Evolutionary conservation across 2,329 filamentous ascomycete genomes (phyloP).

Genomic region (Moelleriella libera): DNA sequence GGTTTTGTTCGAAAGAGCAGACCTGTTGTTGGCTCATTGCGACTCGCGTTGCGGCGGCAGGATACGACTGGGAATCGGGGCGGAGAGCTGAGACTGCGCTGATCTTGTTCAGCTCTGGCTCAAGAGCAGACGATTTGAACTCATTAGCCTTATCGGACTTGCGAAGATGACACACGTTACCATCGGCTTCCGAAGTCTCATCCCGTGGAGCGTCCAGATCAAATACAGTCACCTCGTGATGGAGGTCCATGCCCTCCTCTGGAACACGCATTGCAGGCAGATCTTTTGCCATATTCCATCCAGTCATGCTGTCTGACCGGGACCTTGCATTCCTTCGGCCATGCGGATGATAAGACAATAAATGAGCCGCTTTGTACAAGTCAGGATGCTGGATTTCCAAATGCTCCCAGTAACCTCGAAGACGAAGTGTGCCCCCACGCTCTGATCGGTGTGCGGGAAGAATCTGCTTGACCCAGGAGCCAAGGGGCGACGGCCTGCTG

Average conservation of each 20-base stretch:
- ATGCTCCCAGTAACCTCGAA: conserved; percentile 14
- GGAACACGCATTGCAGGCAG: conserved; percentile 5
- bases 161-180: too few species aligned
- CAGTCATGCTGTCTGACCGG: conserved; percentile 16
- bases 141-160: too few species aligned
- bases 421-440: conserved; percentile 31
- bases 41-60: too few species aligned
- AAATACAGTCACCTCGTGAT: too few species aligned
- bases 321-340: conserved; percentile 8
- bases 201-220: too few species aligned
- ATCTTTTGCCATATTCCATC: conserved; percentile 21
- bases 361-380: conserved; percentile 1
- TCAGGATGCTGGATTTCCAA: conserved; percentile 4
- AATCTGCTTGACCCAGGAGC: conserved; percentile 27
- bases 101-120: too few species aligned
- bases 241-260: too few species aligned
- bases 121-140: too few species aligned
- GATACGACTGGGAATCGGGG: too few species aligned
- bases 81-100: too few species aligned
- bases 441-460: conserved; percentile 35
- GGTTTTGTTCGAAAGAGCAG: conserved; percentile 23
- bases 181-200: too few species aligned
- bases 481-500: conserved; percentile 14
- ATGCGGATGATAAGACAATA: conserved; percentile 4
- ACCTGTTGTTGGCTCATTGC: conserved; percentile 8